Evolutionary conservation across 495 filamentous ascomycete genomes (phyloP).

Genomic region (Aspergillus sclerotiicarbonarius): DNA sequence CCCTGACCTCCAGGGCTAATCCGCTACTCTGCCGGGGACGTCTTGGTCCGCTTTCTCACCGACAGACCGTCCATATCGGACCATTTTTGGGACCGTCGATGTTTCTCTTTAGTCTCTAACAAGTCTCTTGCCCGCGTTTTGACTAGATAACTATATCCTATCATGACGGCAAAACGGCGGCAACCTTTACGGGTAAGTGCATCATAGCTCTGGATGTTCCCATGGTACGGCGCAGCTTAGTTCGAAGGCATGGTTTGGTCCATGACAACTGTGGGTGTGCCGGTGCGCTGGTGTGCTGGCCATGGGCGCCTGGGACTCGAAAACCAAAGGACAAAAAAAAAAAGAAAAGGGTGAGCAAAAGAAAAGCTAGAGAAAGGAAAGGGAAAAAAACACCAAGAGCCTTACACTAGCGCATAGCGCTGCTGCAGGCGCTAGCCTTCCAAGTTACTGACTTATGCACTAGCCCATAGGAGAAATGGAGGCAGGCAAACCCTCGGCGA

Average conservation of each 20-base stretch:
- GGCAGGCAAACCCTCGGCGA: slow-evolving; percentile 14
- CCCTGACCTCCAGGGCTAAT: slow-evolving; percentile 8
- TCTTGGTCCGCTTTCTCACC: slow-evolving; percentile 1
- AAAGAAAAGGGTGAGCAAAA: slow-evolving; percentile 9
- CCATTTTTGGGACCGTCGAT: background rate
- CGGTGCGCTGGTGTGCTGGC: background rate
- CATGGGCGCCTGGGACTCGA: background rate
- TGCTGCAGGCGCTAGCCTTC: slow-evolving; percentile 2
- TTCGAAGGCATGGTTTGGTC: background rate
- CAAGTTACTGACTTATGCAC: slow-evolving; percentile 10
- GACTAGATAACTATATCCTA: background rate
- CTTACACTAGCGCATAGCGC: slow-evolving; percentile 7
- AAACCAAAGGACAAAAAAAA: slow-evolving; percentile 9
- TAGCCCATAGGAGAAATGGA: slow-evolving; percentile 10
- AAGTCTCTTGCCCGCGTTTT: background rate
- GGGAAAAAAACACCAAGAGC: background rate
- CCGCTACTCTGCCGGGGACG: background rate
- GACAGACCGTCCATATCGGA: background rate
- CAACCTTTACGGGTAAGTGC: slow-evolving; percentile 16
- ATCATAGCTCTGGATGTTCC: slow-evolving; percentile 13
- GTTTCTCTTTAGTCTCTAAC: background rate
- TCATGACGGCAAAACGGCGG: slow-evolving; percentile 9
- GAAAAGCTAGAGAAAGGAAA: background rate
- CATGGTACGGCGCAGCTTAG: slow-evolving; percentile 10
- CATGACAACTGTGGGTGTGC: slow-evolving; percentile 1